These are phyloP conservation scores for Paxillus ammoniavirescens DNA, from an alignment of 768 basidiomycete genomes.

Conservation along the genomic window DNA sequence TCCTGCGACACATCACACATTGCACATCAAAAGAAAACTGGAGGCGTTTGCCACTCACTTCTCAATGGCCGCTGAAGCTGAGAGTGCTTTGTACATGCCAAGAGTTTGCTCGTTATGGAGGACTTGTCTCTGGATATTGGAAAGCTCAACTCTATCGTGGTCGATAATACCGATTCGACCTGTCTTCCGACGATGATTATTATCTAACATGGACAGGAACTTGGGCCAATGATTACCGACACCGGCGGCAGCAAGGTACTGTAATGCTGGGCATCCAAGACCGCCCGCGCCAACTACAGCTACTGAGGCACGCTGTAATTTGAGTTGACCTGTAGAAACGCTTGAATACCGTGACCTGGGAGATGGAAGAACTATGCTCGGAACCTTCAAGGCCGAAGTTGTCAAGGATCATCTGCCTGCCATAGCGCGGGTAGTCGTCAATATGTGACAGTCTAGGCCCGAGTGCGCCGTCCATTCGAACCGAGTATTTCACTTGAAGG, in stretches of 20 bases:
- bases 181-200: slow-evolving; percentile 30
- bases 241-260: slow-evolving; percentile 91
- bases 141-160: slow-evolving; percentile 82
- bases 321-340: slow-evolving; percentile 68
- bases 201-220: neutral
- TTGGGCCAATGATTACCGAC: slow-evolving; percentile 57
- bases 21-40: neutral
- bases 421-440: slow-evolving; percentile 86
- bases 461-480: slow-evolving; percentile 8
- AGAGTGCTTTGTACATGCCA: slow-evolving; percentile 78
- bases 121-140: slow-evolving; percentile 93
- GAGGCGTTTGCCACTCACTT: slow-evolving; percentile 41
- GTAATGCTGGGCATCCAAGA: slow-evolving; percentile 91
- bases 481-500: neutral
- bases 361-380: neutral
- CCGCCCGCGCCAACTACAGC: slow-evolving; percentile 95
- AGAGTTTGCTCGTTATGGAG: slow-evolving; percentile 73
- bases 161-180: slow-evolving; percentile 86
- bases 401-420: slow-evolving; percentile 93
- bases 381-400: slow-evolving; percentile 84
- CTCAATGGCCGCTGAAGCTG: slow-evolving; percentile 68
- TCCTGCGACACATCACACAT: slow-evolving; percentile 40
- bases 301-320: slow-evolving; percentile 70
- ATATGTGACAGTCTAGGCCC: slow-evolving; percentile 37
- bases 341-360: neutral